Conservation (phyloP, 148 eudicot species). For the Rhododendron williamsianum region DNA sequence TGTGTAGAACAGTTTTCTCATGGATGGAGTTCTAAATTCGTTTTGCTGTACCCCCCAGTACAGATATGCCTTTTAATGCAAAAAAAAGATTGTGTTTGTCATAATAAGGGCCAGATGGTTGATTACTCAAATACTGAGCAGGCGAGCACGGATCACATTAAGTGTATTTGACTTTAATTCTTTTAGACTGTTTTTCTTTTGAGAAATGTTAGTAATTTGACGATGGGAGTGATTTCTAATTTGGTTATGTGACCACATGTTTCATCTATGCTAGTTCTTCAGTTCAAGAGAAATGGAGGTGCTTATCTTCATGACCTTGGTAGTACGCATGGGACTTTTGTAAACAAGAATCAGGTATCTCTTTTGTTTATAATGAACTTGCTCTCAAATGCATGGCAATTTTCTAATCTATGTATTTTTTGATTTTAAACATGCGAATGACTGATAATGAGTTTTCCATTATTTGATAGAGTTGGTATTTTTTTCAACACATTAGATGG, state of each 20-base stretch:
- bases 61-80: neutral
- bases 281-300: conserved; percentile 65
- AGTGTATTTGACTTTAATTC: neutral
- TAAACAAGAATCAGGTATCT: conserved; percentile 87
- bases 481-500: neutral
- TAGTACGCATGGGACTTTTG: conserved; percentile 83
- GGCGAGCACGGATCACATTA: neutral
- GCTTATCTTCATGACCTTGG: conserved; percentile 81
- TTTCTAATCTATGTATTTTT: neutral
- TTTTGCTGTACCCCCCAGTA: neutral
- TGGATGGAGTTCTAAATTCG: neutral
- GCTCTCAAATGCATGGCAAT: neutral
- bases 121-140: neutral
- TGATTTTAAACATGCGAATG: neutral
- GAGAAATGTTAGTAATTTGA: neutral
- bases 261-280: conserved; percentile 50
- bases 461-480: neutral
- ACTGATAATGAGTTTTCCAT: neutral
- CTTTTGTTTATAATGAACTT: neutral
- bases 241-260: conserved; percentile 6
- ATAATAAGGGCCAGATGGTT: neutral
- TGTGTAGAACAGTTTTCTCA: neutral
- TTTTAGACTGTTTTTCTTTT: neutral
- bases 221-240: neutral
- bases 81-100: neutral